Base-by-base conservation (phyloP, 371 early-diverging fungal species). In the Catenaria anguillulae region DNA sequence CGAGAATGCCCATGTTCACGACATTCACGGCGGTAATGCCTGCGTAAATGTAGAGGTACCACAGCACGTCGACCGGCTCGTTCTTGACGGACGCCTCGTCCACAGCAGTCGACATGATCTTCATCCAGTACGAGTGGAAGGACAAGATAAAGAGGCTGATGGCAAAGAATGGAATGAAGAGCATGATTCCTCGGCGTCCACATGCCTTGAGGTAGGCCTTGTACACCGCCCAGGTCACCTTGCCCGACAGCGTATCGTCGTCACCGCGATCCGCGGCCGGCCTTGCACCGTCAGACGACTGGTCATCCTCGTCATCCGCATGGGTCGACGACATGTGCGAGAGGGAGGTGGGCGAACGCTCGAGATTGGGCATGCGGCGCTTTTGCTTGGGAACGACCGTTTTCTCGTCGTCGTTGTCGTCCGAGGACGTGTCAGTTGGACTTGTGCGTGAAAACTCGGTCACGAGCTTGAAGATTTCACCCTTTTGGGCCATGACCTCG, bases 201-300 rank as follows among this genome's bases (percentile, higher is more conserved):
- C 82, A 77, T 0, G 87, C 83, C 26, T 66, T 54, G 45, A 84
- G 75, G 59, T 86, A 89, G 1, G 77, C 73, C 24, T 66, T 66
- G 68, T 93, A 92, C 15, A 90, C 87, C 15, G 66, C 68, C 65
- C 70, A 75, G 37, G 72, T 65, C 21, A 93, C 93, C 46, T 82
- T 79, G 33, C 93, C 93, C 68, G 52, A 29, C 29, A 24, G 8
- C 15, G 26, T 15, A 1, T 31, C 52, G 31, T 50, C 52, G 52
- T 50, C 52, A 17, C 13, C 52, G 66, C 87, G 87, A 12, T 83
- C 84, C 62, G 77, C 65, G 36, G 81, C 79, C 19, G 45, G 19
- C 45, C 4, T 23, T 2, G 45, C n/a, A n/a, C n/a, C n/a, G n/a
- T n/a, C n/a, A n/a, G n/a, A n/a, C n/a, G n/a, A n/a, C n/a, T n/a